Conservation (phyloP, 2,329 filamentous ascomycete species). For the Colletotrichum brevisporum region DNA sequence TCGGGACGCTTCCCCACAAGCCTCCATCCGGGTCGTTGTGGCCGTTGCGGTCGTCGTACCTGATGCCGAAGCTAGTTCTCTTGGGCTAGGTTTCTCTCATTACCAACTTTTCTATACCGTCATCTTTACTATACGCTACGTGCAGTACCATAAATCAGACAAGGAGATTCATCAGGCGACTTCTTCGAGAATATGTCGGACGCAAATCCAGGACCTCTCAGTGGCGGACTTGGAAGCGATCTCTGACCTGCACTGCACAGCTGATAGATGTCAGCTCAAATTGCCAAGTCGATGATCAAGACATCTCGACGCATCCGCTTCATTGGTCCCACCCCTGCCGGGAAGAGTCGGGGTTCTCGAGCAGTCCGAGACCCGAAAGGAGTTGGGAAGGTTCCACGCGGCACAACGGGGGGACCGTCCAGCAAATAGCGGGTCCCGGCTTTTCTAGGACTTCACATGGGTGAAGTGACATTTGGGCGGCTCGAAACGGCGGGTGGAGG, state of each 20-base stretch:
- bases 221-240: too few species aligned
- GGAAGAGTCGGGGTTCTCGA: conserved; percentile 19
- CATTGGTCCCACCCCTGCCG: background rate
- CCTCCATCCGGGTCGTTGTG: too few species aligned
- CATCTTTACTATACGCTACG: too few species aligned
- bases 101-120: too few species aligned
- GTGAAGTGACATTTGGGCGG: background rate
- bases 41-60: too few species aligned
- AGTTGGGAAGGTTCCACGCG: background rate
- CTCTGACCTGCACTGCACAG: background rate
- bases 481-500: conserved; percentile 1
- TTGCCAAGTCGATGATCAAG: background rate
- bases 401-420: conserved; percentile 5
- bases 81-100: too few species aligned
- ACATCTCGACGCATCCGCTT: background rate
- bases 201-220: too few species aligned
- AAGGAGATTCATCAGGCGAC: too few species aligned
- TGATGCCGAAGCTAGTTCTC: too few species aligned
- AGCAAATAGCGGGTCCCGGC: conserved; percentile 13
- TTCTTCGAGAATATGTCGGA: too few species aligned
- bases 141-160: too few species aligned
- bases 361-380: conserved; percentile 17
- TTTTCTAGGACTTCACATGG: background rate
- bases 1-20: too few species aligned
- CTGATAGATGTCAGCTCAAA: background rate